Conservation (phyloP, 1,284 basidiomycete species). For the Irpex rosettiformis region DNA sequence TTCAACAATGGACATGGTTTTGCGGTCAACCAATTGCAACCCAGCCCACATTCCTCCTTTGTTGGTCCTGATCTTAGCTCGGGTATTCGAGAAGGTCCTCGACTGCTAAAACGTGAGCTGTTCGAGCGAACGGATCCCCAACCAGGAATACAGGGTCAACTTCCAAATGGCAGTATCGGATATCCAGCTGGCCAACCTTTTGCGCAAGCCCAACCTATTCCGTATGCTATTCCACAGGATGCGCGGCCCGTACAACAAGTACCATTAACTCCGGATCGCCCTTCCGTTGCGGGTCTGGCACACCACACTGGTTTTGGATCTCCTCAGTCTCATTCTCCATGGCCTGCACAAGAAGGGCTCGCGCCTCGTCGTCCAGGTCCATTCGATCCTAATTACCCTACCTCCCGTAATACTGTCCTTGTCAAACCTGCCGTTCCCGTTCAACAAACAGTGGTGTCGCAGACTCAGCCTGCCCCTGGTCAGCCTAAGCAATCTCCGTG, state of each 20-base stretch:
- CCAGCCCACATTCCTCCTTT: not conserved
- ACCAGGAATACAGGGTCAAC: conserved; percentile 2
- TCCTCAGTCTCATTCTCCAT: conserved; percentile 29
- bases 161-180: conserved; percentile 22
- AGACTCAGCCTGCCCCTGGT: conserved; percentile 11
- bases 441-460: not conserved
- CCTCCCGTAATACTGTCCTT: conserved; percentile 22
- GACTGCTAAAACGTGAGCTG: conserved; percentile 21
- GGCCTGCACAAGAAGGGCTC: conserved; percentile 28
- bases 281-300: conserved; percentile 13
- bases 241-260: conserved; percentile 22
- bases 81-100: conserved; percentile 17
- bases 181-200: conserved; percentile 28
- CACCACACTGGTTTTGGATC: conserved; percentile 21
- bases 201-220: conserved; percentile 28
- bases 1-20: conserved; percentile 3
- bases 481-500: conserved; percentile 47
- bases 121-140: conserved; percentile 15
- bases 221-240: conserved; percentile 22
- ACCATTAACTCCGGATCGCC: conserved; percentile 19
- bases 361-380: conserved; percentile 38
- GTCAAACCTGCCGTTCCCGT: not conserved
- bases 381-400: conserved; percentile 35
- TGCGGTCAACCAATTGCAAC: not conserved
- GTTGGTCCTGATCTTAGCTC: conserved; percentile 6